These are phyloP conservation scores for Pichia sp. DNA, from an alignment of 1,139 yeast species.

Conservation along the genomic window DNA sequence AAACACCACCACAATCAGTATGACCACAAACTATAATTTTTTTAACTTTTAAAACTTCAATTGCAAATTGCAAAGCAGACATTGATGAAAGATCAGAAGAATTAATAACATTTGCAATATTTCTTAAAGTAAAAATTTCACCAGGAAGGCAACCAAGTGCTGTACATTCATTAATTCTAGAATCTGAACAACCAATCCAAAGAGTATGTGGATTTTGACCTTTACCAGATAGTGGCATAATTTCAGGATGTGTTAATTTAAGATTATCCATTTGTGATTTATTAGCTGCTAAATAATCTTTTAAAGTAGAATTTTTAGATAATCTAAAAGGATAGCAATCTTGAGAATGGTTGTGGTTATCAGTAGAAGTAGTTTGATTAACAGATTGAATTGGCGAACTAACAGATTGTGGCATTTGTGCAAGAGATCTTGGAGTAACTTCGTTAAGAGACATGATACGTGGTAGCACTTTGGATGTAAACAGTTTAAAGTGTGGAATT, in stretches of 20 bases:
- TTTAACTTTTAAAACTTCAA: slow-evolving; percentile 76
- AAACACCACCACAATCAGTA: slow-evolving; percentile 94
- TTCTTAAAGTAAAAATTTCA: slow-evolving; percentile 88
- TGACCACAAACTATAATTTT: slow-evolving; percentile 94
- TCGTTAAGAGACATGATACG: too few relatives aligned
- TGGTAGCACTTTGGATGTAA: too few relatives aligned
- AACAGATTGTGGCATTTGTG: slow-evolving; percentile 37
- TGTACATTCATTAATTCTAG: slow-evolving; percentile 52
- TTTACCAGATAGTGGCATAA: slow-evolving; percentile 64
- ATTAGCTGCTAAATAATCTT: slow-evolving; percentile 66
- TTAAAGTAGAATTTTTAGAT: slow-evolving; percentile 49
- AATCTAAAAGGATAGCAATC: slow-evolving; percentile 48
- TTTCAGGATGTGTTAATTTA: slow-evolving; percentile 52
- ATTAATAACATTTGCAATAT: slow-evolving; percentile 77
- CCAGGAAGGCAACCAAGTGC: slow-evolving; percentile 88
- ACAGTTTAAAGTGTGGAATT: too few relatives aligned
- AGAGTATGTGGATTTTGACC: slow-evolving; percentile 93
- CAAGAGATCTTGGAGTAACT: too few relatives aligned
- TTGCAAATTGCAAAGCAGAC: slow-evolving; percentile 85
- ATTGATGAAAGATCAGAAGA: slow-evolving; percentile 70
- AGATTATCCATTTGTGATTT: slow-evolving; percentile 58
- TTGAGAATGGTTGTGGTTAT: background rate
- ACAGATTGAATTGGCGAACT: background rate
- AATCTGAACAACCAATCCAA: slow-evolving; percentile 96
- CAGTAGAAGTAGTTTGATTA: too few relatives aligned